These are phyloP conservation scores for Blastomyces silverae DNA, from an alignment of 2,329 filamentous ascomycete species.

Conservation along the genomic window DNA sequence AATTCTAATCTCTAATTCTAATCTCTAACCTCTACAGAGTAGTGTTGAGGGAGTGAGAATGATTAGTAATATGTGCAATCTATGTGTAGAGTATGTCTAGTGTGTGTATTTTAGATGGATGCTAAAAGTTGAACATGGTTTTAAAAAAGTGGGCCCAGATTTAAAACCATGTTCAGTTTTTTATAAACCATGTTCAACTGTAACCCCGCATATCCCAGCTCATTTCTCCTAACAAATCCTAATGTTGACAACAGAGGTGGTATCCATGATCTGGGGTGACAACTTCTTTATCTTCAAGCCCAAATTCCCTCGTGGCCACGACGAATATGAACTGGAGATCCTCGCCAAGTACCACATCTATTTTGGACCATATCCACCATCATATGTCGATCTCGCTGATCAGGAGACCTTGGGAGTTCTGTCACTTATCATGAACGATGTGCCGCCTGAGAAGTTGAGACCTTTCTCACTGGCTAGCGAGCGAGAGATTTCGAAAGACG, in stretches of 20 bases:
- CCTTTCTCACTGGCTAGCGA: constrained; percentile 25
- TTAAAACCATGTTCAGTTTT: no score
- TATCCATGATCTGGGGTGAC: constrained; percentile 21
- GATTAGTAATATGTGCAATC: no score
- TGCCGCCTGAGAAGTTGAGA: constrained; percentile 24
- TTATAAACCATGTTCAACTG: no score
- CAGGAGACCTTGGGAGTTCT: constrained; percentile 17
- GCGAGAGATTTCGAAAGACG: constrained; percentile 28
- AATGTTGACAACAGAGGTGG: constrained; percentile 17
- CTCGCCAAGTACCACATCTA: constrained; percentile 21
- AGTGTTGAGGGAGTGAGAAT: no score
- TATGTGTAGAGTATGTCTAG: no score
- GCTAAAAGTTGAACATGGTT: no score
- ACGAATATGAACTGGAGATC: constrained; percentile 23
- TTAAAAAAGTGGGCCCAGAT: no score
- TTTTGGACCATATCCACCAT: constrained; percentile 26
- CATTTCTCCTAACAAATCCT: constrained; percentile 7
- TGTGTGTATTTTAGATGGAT: no score
- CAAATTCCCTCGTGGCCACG: constrained; percentile 18
- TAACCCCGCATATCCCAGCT: constrained; percentile 5
- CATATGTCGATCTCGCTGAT: constrained; percentile 21
- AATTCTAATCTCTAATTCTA: no score
- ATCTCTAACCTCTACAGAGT: no score
- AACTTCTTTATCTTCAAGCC: constrained; percentile 23
- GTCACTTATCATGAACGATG: constrained; percentile 17